phyloP scores from a whole-genome alignment of 2,329 filamentous ascomycete genomes.

The Leptographium lundbergii region DNA sequence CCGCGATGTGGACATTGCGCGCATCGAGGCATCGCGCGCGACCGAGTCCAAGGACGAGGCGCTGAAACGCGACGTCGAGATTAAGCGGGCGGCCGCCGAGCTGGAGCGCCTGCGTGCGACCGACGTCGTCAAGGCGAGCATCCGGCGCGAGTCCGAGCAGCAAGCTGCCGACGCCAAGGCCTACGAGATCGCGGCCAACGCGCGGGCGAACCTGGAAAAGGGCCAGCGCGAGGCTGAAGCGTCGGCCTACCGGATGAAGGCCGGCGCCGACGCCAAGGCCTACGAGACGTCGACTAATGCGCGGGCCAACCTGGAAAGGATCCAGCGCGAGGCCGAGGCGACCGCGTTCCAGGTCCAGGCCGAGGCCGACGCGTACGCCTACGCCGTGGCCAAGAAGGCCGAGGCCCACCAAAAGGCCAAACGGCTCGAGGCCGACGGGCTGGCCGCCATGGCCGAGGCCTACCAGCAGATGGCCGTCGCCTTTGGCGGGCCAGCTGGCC shows the following conservation, averaged over 20 bases:
- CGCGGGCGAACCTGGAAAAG: constrained; percentile 40
- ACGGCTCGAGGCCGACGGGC: constrained; percentile 65
- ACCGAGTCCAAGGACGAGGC: constrained; percentile 70
- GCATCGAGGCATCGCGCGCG: constrained; percentile 59
- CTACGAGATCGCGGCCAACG: constrained; percentile 53
- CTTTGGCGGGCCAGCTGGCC: constrained; percentile 63
- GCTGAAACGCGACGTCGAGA: constrained; percentile 64
- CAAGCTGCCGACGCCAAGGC: constrained; percentile 50
- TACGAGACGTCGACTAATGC: constrained; percentile 18
- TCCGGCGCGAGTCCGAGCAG: constrained; percentile 54
- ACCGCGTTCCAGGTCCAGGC: constrained; percentile 31
- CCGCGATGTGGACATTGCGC: constrained; percentile 62
- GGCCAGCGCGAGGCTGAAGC: constrained; percentile 22
- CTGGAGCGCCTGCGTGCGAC: constrained; percentile 66
- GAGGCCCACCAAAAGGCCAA: constrained; percentile 40
- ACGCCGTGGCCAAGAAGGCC: constrained; percentile 31
- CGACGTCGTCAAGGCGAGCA: constrained; percentile 67
- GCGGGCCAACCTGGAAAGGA: too few species aligned
- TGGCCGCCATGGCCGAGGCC: constrained; percentile 67
- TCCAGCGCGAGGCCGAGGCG: constrained; percentile 27
- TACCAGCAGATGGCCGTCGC: constrained; percentile 60
- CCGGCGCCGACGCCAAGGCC: constrained; percentile 28
- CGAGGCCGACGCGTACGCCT: constrained; percentile 27
- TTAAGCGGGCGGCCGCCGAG: constrained; percentile 66
- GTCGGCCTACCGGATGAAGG: constrained; percentile 34